Evolutionary conservation across 139 green algal species (phyloP).

Genomic region (Chlorella sp.): DNA sequence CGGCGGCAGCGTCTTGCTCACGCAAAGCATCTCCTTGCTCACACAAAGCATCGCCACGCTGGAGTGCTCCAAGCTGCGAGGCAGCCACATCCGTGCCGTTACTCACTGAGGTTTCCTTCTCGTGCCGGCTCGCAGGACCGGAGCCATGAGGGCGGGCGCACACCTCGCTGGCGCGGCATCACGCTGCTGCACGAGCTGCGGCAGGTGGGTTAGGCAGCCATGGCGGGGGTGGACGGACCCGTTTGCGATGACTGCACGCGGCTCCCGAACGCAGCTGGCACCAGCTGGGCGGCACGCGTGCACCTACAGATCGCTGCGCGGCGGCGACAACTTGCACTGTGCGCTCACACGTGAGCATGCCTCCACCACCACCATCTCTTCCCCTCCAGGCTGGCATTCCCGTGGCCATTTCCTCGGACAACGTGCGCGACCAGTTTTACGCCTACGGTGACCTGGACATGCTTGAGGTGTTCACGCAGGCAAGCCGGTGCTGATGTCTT

Average conservation of each 20-base stretch:
- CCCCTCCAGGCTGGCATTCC: conserved; percentile 52
- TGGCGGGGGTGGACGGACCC: too few relatives aligned
- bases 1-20: too few relatives aligned
- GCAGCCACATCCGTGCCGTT: too few relatives aligned
- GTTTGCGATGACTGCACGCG: too few relatives aligned
- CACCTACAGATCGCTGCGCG: too few relatives aligned
- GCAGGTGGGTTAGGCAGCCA: neutral
- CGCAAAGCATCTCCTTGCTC: too few relatives aligned
- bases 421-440: conserved; percentile 82
- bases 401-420: conserved; percentile 73
- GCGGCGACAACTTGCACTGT: neutral
- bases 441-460: conserved; percentile 82
- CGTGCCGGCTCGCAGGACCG: too few relatives aligned
- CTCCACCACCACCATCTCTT: neutral
- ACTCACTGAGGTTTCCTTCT: too few relatives aligned
- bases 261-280: too few relatives aligned
- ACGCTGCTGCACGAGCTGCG: conserved; percentile 68
- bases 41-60: too few relatives aligned
- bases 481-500: neutral
- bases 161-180: conserved; percentile 70
- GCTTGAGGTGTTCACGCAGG: conserved; percentile 77
- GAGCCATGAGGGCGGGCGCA: conserved; percentile 39
- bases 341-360: neutral
- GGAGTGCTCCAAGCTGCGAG: too few relatives aligned
- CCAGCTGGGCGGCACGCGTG: too few relatives aligned